phyloP scores from a whole-genome alignment of 148 eudicot genomes.

The Tetragonia tetragonoides region DNA sequence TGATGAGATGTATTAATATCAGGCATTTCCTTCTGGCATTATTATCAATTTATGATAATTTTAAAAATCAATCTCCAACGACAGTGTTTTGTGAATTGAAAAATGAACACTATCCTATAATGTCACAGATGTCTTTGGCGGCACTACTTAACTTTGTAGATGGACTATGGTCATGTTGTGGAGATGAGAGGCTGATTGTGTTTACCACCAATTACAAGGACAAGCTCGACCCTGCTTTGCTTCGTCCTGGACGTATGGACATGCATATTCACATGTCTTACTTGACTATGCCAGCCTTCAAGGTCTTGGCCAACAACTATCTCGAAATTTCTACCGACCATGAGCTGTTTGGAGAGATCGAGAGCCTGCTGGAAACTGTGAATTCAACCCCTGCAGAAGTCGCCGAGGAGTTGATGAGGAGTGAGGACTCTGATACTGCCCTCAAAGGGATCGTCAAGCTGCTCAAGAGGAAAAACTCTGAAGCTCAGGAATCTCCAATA shows the following conservation, averaged over 20 bases:
- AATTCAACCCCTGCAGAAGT: too few relatives aligned
- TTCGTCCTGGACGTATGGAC: conserved; percentile 68
- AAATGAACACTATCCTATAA: not conserved
- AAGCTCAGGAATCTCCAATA: not conserved
- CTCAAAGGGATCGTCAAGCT: not conserved
- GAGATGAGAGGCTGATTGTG: conserved; percentile 44
- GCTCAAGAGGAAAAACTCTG: conserved; percentile 19
- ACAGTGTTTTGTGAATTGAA: not conserved
- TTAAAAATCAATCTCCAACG: too few relatives aligned
- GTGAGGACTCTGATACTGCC: too few relatives aligned
- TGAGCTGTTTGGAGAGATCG: conserved; percentile 25
- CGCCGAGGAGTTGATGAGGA: too few relatives aligned
- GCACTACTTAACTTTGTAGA: conserved; percentile 39
- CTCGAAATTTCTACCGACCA: conserved; percentile 24
- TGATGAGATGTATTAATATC: too few relatives aligned
- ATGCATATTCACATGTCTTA: conserved; percentile 63
- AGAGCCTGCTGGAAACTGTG: too few relatives aligned
- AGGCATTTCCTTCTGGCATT: too few relatives aligned
- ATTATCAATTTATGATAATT: too few relatives aligned
- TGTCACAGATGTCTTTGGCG: conserved; percentile 30
- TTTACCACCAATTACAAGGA: conserved; percentile 48
- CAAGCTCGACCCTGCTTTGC: conserved; percentile 47
- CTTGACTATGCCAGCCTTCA: conserved; percentile 33
- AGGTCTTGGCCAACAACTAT: conserved; percentile 39
- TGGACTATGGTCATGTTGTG: conserved; percentile 52